phyloP scores from a whole-genome alignment of 441 rosid genomes.

The Arabidopsis hybrid region DNA sequence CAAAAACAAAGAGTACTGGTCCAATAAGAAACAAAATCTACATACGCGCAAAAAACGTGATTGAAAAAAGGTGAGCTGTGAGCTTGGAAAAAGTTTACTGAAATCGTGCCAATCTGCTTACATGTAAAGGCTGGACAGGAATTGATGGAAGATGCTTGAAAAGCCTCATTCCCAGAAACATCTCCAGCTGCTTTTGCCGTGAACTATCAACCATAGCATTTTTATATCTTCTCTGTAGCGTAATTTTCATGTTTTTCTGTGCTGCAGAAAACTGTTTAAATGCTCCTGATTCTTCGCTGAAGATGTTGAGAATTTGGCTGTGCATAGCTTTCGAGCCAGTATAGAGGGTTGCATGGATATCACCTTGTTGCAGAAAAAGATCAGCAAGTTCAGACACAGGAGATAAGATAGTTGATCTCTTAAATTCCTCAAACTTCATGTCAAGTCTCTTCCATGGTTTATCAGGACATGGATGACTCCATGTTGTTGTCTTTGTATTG shows the following conservation, averaged over 20 bases:
- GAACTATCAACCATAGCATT: slow-evolving; percentile 93
- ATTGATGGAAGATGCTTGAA: slow-evolving; percentile 97
- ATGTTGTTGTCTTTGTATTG: slow-evolving; percentile 92
- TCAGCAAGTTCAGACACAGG: slow-evolving; percentile 94
- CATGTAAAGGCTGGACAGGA: slow-evolving; percentile 84
- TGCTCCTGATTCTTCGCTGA: slow-evolving; percentile 92
- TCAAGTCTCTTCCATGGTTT: slow-evolving; percentile 98
- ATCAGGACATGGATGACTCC: slow-evolving; percentile 98
- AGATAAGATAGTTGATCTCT: slow-evolving; percentile 83
- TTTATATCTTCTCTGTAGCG: slow-evolving; percentile 90
- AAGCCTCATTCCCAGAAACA: slow-evolving; percentile 94
- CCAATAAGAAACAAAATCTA: slow-evolving; percentile 23
- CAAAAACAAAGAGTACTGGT: neutral
- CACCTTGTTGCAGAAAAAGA: slow-evolving; percentile 94
- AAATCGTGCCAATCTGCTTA: slow-evolving; percentile 50
- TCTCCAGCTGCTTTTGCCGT: slow-evolving; percentile 97
- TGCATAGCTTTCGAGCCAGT: slow-evolving; percentile 99
- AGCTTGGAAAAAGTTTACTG: slow-evolving; percentile 20
- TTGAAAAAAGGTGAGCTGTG: neutral
- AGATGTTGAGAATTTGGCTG: slow-evolving; percentile 95
- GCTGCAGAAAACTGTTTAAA: slow-evolving; percentile 93
- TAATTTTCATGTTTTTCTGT: slow-evolving; percentile 85
- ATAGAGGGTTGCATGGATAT: slow-evolving; percentile 96
- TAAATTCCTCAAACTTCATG: slow-evolving; percentile 92
- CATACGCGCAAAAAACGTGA: neutral